Evolutionary conservation across 129 eudicot species (phyloP).

Genomic region (Lonicera japonica): DNA sequence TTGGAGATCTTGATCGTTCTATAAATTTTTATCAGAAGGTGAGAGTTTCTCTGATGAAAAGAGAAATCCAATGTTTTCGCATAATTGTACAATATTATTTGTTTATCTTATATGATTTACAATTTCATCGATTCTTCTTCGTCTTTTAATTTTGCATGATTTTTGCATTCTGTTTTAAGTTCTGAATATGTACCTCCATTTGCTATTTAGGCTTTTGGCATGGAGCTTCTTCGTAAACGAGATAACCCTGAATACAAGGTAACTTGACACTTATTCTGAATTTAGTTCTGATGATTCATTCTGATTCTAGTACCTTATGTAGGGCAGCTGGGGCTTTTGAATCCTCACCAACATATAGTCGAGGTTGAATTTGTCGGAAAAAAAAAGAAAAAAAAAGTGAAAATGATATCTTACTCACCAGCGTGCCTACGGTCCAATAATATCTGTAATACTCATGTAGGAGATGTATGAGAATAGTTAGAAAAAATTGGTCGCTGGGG

Average conservation of each 20-base stretch:
- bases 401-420: not conserved
- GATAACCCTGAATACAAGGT: constrained; percentile 97
- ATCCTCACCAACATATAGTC: no score
- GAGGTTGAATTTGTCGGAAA: no score
- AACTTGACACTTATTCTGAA: not conserved
- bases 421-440: no score
- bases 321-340: no score
- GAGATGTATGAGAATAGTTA: no score
- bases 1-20: constrained; percentile 95
- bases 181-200: not conserved
- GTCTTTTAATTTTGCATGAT: not conserved
- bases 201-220: constrained; percentile 72
- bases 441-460: no score
- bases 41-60: constrained; percentile 4
- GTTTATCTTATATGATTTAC: not conserved
- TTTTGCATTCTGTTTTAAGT: not conserved
- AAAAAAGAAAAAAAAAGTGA: no score
- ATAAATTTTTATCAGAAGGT: constrained; percentile 91
- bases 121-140: not conserved
- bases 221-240: constrained; percentile 87
- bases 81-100: not conserved
- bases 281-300: not conserved
- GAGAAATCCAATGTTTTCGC: not conserved
- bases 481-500: no score
- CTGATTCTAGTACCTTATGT: not conserved